These are phyloP conservation scores for Xylariales sp. DNA, from an alignment of 2,329 filamentous ascomycete species.

Conservation along the genomic window DNA sequence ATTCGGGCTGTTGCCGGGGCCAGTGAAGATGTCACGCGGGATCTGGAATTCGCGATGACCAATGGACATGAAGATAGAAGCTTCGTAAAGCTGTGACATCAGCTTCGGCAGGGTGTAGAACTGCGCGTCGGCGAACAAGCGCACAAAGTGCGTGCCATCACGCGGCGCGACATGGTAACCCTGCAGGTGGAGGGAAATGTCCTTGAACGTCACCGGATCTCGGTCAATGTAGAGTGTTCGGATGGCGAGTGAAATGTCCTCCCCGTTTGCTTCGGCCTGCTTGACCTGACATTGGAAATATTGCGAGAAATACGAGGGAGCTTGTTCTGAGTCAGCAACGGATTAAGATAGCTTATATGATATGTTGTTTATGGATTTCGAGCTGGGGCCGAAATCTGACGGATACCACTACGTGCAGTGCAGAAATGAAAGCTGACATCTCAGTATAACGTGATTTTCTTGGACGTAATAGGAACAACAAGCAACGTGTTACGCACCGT, in stretches of 20 bases:
- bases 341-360: not conserved
- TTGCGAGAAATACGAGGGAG: constrained; percentile 92
- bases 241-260: constrained; percentile 46
- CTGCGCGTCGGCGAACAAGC: constrained; percentile 88
- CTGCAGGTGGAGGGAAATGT: constrained; percentile 87
- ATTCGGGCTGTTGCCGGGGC: constrained; percentile 87
- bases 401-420: too few relatives aligned
- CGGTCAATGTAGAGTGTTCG: constrained; percentile 92
- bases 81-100: constrained; percentile 85
- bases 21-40: constrained; percentile 78
- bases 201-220: constrained; percentile 81
- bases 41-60: constrained; percentile 85
- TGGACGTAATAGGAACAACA: not conserved
- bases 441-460: too few relatives aligned
- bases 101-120: constrained; percentile 89
- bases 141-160: constrained; percentile 84
- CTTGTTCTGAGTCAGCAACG: constrained; percentile 39
- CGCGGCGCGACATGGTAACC: constrained; percentile 82
- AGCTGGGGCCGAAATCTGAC: too few relatives aligned
- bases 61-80: constrained; percentile 88
- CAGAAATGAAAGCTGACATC: too few relatives aligned
- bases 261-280: constrained; percentile 54
- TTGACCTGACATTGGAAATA: constrained; percentile 84
- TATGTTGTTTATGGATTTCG: too few relatives aligned
- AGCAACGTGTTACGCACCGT: constrained; percentile 48